Conservation (phyloP, 495 filamentous ascomycete species). For the Aeminium ludgeri region DNA sequence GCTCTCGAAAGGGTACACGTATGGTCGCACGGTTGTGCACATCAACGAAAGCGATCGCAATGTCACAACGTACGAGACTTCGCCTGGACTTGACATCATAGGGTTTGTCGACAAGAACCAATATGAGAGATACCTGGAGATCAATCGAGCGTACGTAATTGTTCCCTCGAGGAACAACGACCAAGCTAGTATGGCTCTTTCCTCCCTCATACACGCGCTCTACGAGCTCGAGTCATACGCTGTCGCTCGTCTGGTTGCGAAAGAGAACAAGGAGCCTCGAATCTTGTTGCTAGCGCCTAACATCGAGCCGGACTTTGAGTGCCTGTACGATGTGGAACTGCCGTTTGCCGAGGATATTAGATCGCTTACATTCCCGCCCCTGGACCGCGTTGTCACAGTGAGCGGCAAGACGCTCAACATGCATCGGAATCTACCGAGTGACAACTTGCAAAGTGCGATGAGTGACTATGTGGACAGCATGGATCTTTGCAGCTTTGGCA, state of each 20-base stretch:
- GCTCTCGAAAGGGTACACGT: conserved; percentile 82
- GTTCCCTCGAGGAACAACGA: conserved; percentile 57
- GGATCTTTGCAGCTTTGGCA: conserved; percentile 54
- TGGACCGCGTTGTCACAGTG: conserved; percentile 75
- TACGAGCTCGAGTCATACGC: conserved; percentile 76
- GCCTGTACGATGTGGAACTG: conserved; percentile 79
- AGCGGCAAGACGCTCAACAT: conserved; percentile 71
- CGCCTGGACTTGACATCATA: conserved; percentile 55
- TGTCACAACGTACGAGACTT: conserved; percentile 64
- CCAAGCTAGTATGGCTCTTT: conserved; percentile 63
- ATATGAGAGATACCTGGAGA: conserved; percentile 58
- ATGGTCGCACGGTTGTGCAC: conserved; percentile 78
- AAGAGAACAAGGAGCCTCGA: conserved; percentile 58
- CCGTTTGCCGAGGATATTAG: conserved; percentile 88
- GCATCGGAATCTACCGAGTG: conserved; percentile 73
- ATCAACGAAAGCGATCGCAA: conserved; percentile 72
- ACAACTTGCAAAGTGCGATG: conserved; percentile 62
- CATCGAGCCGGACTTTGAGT: conserved; percentile 71
- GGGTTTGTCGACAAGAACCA: conserved; percentile 47
- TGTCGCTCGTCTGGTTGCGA: conserved; percentile 67
- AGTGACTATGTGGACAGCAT: conserved; percentile 82
- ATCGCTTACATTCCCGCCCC: conserved; percentile 72
- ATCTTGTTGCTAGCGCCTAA: conserved; percentile 69
- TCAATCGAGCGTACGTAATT: conserved; percentile 60
- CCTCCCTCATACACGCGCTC: conserved; percentile 77